phyloP scores from a whole-genome alignment of 1,284 basidiomycete genomes.

The Pyrrhoderma lamaoense region DNA sequence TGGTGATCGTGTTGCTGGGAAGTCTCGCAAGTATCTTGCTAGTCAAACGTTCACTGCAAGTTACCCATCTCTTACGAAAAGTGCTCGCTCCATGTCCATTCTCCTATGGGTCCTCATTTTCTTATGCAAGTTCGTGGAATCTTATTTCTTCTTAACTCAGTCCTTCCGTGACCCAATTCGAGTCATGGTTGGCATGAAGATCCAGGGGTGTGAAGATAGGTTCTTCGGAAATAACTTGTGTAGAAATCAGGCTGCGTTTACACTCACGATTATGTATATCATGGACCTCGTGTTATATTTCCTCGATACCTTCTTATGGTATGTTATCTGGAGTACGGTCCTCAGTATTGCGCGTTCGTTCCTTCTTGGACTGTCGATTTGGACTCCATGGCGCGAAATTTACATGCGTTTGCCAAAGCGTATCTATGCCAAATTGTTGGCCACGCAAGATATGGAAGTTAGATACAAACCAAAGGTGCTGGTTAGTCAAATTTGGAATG shows the following conservation, averaged over 20 bases:
- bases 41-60: slow-evolving; percentile 95
- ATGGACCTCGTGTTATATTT: slow-evolving; percentile 95
- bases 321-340: slow-evolving; percentile 95
- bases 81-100: slow-evolving; percentile 66
- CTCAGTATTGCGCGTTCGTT: slow-evolving; percentile 90
- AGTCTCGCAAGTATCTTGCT: slow-evolving; percentile 89
- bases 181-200: slow-evolving; percentile 90
- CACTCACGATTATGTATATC: slow-evolving; percentile 91
- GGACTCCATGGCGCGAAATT: slow-evolving; percentile 97
- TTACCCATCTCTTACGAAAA: slow-evolving; percentile 63
- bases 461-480: slow-evolving; percentile 98
- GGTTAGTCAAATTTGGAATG: slow-evolving; percentile 97
- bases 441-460: slow-evolving; percentile 88
- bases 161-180: slow-evolving; percentile 88
- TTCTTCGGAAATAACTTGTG: slow-evolving; percentile 78
- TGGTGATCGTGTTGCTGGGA: slow-evolving; percentile 89
- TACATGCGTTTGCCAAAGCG: slow-evolving; percentile 89
- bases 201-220: slow-evolving; percentile 80
- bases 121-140: slow-evolving; percentile 89
- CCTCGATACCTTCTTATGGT: slow-evolving; percentile 97
- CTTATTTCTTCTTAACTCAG: slow-evolving; percentile 91
- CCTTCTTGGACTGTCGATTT: slow-evolving; percentile 84
- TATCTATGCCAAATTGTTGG: slow-evolving; percentile 89
- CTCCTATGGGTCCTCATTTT: slow-evolving; percentile 86
- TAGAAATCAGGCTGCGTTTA: slow-evolving; percentile 85